A percentile compares a stretch with the other conserved stretches of the same genome.
Evolutionary conservation across 225 moss, liverwort and hornwort species (phyloP).

Genomic region (Pseudoscleropodium purum): DNA sequence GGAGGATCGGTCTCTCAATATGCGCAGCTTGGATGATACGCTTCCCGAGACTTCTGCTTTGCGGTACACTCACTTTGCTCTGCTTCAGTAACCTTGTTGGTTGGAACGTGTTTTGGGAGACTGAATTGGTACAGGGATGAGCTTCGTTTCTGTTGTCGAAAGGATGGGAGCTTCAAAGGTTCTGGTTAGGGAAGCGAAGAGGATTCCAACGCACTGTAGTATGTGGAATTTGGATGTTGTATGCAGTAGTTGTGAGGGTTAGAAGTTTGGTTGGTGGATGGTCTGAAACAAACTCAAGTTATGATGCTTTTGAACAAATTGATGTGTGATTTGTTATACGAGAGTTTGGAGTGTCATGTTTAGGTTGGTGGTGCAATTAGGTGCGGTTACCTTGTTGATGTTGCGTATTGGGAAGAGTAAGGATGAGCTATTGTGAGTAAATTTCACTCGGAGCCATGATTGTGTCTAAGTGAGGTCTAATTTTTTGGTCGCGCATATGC

Average conservation of each 20-base stretch:
- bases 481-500: background rate
- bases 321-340: background rate
- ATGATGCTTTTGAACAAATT: background rate
- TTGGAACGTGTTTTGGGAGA: background rate
- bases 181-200: background rate
- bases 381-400: background rate
- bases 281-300: background rate
- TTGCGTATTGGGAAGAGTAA: background rate
- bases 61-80: conserved; percentile 5
- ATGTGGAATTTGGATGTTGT: background rate
- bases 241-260: background rate
- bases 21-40: conserved; percentile 27
- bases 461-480: background rate
- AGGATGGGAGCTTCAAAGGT: background rate
- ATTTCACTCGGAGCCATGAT: background rate
- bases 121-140: background rate
- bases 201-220: background rate
- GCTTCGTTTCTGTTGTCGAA: background rate
- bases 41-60: conserved; percentile 8
- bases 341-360: background rate
- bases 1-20: conserved; percentile 1
- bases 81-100: background rate
- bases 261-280: background rate
- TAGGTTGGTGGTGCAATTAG: background rate
- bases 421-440: background rate